Base-by-base conservation (phyloP, 495 filamentous ascomycete genomes). In the Aspergillus homomorphus region DNA sequence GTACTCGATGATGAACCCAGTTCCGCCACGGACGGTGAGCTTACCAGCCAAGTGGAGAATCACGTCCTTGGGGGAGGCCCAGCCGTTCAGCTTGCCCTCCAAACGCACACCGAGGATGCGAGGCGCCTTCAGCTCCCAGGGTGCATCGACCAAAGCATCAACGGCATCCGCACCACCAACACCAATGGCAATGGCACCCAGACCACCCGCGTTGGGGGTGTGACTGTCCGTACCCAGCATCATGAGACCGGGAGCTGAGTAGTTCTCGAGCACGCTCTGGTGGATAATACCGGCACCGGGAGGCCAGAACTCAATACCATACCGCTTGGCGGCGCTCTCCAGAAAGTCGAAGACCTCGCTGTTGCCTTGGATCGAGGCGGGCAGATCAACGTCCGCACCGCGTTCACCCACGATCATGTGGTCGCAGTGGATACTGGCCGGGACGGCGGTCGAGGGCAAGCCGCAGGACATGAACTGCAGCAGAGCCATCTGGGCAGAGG, bases 221-320 rank as follows among this genome's bases (percentile, higher is more conserved):
- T 98, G 94, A 68, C 92, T 96, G 73, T 98, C 94, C 38, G 94
- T 98, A 57, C 94, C 94, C n/a, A 98, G 83, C 92, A 98, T 96
- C 94, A 98, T 97, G 66, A 97, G 70, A 46, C 94, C 94, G 4
- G 94, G 94, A 4, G 91, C 87, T n/a, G 94, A 90, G 69, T 98
- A 98, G 75, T 98, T 98, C 80, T 98, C 94, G 64, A 98, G 77
- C 45, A 98, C 94, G 58, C 89, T 95, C 81, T 98, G 94, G 76
- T 98, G 94, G 62, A 98, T 98, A 59, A 98, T 98, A 59, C 94
- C 94, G n/a, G 94, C 94, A 53, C 95, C 95, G 0, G 94, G 94
- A 2, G 94, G 90, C 94, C 94, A 98, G 73, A 98, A 98, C 70
- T 97, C 93, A 63, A 98, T 96, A 21, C 94, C 94, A 69, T 96